phyloP scores from a whole-genome alignment of 2,329 filamentous ascomycete species.

The Sarocladium kiliense region DNA sequence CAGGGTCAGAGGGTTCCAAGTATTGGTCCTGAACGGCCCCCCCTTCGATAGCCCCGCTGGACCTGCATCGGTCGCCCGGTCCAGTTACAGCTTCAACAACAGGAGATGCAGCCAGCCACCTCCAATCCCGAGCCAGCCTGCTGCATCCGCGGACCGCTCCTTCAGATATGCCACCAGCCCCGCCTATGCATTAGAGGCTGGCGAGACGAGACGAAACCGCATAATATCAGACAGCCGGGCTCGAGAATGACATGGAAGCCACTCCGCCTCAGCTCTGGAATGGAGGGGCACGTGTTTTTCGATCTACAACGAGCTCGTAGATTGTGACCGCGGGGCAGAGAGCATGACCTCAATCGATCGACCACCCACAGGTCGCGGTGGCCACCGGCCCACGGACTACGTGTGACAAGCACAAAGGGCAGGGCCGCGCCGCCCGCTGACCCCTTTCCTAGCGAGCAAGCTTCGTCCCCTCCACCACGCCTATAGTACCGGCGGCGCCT shows the following conservation, averaged over 20 bases:
- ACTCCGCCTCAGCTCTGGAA: background rate
- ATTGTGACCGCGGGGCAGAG: background rate
- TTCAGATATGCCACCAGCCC: conserved; percentile 2
- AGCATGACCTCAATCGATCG: background rate
- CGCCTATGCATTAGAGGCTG: background rate
- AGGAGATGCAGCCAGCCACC: background rate
- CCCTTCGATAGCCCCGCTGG: conserved; percentile 7
- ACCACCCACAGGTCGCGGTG: background rate
- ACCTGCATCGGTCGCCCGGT: conserved; percentile 4
- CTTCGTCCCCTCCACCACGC: background rate
- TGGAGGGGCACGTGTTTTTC: conserved; percentile 2
- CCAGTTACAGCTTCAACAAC: conserved; percentile 2
- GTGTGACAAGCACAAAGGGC: conserved; percentile 6
- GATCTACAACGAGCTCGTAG: background rate
- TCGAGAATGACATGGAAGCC: background rate
- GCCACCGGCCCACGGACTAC: background rate
- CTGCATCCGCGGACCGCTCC: background rate
- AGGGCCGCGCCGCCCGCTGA: conserved; percentile 8
- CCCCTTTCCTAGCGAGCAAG: conserved; percentile 3
- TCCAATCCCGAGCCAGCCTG: background rate
- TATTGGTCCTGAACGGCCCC: conserved; percentile 1
- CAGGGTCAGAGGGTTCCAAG: background rate
- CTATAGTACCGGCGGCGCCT: background rate
- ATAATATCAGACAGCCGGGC: background rate
- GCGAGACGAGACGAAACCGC: conserved; percentile 6